Evolutionary conservation across 306 rosid genomes (phyloP), one percentile per base, ranked within the genome.

Genomic region (Urtica urens): DNA sequence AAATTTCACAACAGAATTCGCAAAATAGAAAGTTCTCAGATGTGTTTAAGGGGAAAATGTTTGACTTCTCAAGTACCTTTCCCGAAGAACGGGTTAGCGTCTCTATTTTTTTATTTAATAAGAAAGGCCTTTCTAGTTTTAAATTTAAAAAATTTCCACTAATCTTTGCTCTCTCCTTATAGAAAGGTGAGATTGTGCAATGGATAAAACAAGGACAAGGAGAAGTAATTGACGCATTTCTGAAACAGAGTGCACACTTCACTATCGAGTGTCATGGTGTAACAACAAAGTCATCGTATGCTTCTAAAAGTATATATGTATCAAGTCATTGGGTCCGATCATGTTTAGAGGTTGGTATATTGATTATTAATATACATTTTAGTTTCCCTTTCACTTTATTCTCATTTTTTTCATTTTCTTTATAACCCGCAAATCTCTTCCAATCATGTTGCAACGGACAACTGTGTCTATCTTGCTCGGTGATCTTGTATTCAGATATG

Each of bases 241-340:
- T 53, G 55, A 70, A 59, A 30, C 74, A 70, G 59, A 65, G 53
- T 46, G 80, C 54, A 58, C 78, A 79, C 62, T 84, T 74, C 65
- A 77, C 51, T 38, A 62, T 90, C 54, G 95, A 77, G 67, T 69
- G 92, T 65, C 97, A 90, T 64, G 95, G 97, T 46, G 71, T 43
- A 48, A 62, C 52, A 48, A 70, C 77, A 30, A 71, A 33, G 41
- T 52, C 58, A 55, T 37, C 42, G 6, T 68, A 48, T 26, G 59
- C 52, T 57, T 44, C 56, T 20, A 78, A 30, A 52, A 67, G 64
- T 58, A 59, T 58, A 1, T 59, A 53, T 27, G 61, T 90, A 61
- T 90, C 97, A 54, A 84, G 92, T 65, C 97, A 90, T 34, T 81
- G 97, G 97, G 70, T 90, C 63, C 82, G 95, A 44, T 81, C 84